These are phyloP conservation scores for Ustilago lituana DNA, from an alignment of 1,284 basidiomycete genomes.

Conservation along the genomic window DNA sequence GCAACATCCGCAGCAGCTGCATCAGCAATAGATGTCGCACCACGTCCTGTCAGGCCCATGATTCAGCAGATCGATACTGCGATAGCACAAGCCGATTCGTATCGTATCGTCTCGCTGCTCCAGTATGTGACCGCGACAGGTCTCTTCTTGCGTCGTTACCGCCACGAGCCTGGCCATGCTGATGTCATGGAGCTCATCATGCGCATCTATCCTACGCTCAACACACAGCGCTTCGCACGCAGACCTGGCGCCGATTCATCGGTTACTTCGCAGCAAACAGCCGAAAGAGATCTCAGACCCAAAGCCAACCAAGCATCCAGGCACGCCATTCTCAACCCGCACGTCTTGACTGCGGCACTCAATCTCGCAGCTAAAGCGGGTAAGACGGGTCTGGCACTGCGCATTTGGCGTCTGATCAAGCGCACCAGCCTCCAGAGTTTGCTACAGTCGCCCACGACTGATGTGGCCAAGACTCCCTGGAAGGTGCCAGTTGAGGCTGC, in stretches of 20 bases:
- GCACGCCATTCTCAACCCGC: constrained; percentile 41
- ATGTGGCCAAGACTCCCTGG: constrained; percentile 31
- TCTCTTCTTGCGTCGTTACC: constrained; percentile 28
- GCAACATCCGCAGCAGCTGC: not conserved
- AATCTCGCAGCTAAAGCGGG: constrained; percentile 49
- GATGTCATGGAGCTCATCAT: constrained; percentile 35
- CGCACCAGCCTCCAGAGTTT: constrained; percentile 41
- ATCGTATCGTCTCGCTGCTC: constrained; percentile 37
- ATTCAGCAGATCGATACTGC: constrained; percentile 38
- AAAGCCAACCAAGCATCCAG: constrained; percentile 32
- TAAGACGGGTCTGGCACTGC: constrained; percentile 41
- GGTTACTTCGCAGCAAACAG: not conserved
- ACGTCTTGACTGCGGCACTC: constrained; percentile 46
- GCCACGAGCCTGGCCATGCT: constrained; percentile 32
- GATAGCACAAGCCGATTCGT: constrained; percentile 31
- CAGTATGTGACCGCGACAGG: constrained; percentile 35
- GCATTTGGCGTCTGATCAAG: constrained; percentile 57
- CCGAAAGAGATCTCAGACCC: constrained; percentile 5
- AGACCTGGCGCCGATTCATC: no score
- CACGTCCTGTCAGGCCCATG: constrained; percentile 13
- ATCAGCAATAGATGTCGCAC: not conserved
- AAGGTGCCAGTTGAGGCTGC: constrained; percentile 41
- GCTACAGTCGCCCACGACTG: constrained; percentile 6
- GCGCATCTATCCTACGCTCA: constrained; percentile 44
- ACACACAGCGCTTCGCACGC: constrained; percentile 19